Base-by-base conservation (phyloP, 768 basidiomycete species). In the Lactarius hatsudake region DNA sequence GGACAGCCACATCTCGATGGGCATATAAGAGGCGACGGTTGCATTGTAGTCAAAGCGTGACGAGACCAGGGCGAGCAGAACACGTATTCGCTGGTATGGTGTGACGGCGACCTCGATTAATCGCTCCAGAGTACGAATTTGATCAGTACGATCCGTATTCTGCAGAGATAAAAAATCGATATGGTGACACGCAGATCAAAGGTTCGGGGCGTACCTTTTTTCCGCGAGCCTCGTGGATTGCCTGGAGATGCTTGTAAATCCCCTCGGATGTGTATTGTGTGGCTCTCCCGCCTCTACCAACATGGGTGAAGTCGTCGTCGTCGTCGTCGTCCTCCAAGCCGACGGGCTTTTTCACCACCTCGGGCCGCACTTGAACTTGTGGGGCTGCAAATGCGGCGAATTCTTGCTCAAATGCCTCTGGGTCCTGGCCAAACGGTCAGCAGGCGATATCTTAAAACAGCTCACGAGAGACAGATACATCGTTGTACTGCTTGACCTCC, bases 21-120 rank as follows among this genome's bases (percentile, higher is more conserved):
- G 94, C 90, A 99, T 97, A 74, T 94, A 87, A 1, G 88, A 85
- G 9, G 90, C 81, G 64, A 90, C 85, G 26, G 89, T 92, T 28
- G 93, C 89, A 76, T 94, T 96, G 81, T 97, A 98, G 79, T 99
- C 97, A 76, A 98, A 97, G 54, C 95, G 91, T 10, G 95, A 93
- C 3, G 96, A 94, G 72, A 98, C 86, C 63, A 98, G 85, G 18
- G 95, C 91, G 61, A 99, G 86, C 40, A 98, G 87, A 38, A 99
- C 94, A 63, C 97, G 90, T 67, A 99, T 95, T 71, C 87, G 88
- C 74, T 96, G 94, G 77, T 99, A 99, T 0, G 92, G 80, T 5
- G 94, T 96, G 15, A 83, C 84, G 7, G 95, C 88, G 17, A 96
- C 91, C 72, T 90, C 88, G 13, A 96, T 82, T 15, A 98, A 82